phyloP scores from a whole-genome alignment of 2,329 filamentous ascomycete genomes.

The Colletotrichum higginsianum region DNA sequence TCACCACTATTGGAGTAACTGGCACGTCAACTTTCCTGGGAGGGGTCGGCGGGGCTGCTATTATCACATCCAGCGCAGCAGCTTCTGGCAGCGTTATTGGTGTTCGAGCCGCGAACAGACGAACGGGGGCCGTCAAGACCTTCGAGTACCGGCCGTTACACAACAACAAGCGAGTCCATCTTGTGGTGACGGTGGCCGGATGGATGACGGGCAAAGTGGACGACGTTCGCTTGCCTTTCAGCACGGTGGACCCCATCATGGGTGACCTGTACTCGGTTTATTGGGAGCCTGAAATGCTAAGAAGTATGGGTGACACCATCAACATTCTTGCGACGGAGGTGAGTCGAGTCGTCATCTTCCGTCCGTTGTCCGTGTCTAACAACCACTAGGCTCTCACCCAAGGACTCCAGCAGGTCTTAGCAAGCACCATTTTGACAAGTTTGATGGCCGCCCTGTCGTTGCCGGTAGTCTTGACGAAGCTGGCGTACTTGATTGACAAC shows the following conservation, averaged over 20 bases:
- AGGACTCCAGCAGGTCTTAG: conserved; percentile 94
- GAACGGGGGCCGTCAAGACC: conserved; percentile 93
- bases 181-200: conserved; percentile 94
- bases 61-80: conserved; percentile 92
- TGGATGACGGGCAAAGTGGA: conserved; percentile 99
- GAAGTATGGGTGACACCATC: conserved; percentile 98
- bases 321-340: conserved; percentile 98
- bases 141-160: conserved; percentile 97
- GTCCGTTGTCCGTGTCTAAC: conserved; percentile 46
- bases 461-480: conserved; percentile 92
- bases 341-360: conserved; percentile 55
- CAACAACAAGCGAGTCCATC: conserved; percentile 97
- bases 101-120: conserved; percentile 84
- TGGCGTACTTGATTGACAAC: conserved; percentile 97
- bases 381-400: conserved; percentile 86
- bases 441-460: conserved; percentile 94
- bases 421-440: conserved; percentile 87
- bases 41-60: conserved; percentile 90
- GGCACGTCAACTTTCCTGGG: conserved; percentile 92
- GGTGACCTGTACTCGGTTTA: conserved; percentile 96
- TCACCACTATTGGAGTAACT: conserved; percentile 93
- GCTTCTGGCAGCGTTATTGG: conserved; percentile 91
- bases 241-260: conserved; percentile 97
- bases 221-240: conserved; percentile 94
- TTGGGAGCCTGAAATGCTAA: conserved; percentile 98